phyloP scores from a whole-genome alignment of 2,329 filamentous ascomycete genomes.

The Cyclaneusma minus region DNA sequence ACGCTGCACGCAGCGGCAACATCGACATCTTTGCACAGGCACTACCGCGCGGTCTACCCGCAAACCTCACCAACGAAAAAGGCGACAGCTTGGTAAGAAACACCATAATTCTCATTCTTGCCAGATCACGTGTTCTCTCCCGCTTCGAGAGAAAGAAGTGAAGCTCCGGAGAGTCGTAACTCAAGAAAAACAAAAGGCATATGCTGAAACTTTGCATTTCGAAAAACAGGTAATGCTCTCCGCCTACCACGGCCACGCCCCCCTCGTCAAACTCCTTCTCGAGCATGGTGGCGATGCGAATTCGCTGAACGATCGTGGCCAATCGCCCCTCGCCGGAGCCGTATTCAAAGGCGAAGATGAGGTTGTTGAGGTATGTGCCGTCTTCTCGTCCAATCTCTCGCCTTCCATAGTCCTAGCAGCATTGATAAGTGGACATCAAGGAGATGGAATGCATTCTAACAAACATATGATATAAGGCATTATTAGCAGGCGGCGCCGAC shows the following conservation, averaged over 20 bases:
- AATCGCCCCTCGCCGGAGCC: slow-evolving; percentile 55
- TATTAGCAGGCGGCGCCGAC: slow-evolving; percentile 37
- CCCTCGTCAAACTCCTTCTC: slow-evolving; percentile 43
- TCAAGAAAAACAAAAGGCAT: slow-evolving; percentile 1
- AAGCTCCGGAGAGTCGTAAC: neutral
- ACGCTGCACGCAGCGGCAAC: slow-evolving; percentile 46
- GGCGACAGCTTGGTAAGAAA: slow-evolving; percentile 49
- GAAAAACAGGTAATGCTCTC: slow-evolving; percentile 49
- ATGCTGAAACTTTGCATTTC: neutral
- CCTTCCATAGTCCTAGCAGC: slow-evolving; percentile 1
- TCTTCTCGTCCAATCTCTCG: too few species aligned
- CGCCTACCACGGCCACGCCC: slow-evolving; percentile 50
- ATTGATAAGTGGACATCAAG: slow-evolving; percentile 1
- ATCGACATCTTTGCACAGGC: slow-evolving; percentile 44
- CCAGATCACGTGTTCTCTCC: neutral
- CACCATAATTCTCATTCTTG: neutral
- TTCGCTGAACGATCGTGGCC: slow-evolving; percentile 48
- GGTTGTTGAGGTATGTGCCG: slow-evolving; percentile 36
- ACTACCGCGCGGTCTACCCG: slow-evolving; percentile 46
- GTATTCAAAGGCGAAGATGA: slow-evolving; percentile 57
- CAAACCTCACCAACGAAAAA: slow-evolving; percentile 57
- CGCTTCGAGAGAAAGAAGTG: neutral
- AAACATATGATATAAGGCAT: too few species aligned
- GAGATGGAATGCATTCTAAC: neutral
- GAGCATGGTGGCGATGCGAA: slow-evolving; percentile 51